Base-by-base conservation (phyloP, 2,329 filamentous ascomycete species). In the Pestalotiopsis sp. region DNA sequence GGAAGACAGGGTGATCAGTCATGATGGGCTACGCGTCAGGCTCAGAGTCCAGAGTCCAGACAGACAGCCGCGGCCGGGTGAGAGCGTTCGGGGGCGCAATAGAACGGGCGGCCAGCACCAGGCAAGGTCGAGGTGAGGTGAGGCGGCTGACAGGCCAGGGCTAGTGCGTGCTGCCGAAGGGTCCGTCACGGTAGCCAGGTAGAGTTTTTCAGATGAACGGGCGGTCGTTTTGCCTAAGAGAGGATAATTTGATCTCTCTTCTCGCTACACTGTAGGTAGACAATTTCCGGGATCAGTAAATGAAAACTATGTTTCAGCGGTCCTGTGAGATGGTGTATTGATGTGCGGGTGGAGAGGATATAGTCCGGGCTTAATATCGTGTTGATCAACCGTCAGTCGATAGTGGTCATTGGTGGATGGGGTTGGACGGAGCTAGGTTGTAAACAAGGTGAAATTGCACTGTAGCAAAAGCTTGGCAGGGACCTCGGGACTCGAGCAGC, bases 1-100 rank as follows among this genome's bases (percentile, higher is more conserved):
- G 87, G 66, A 93, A 80, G 69, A 93, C 83, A 66, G 70, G 67
- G 45, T 20, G 45, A 9, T 52, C 45, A 52, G 13, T 58, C 49
- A 66, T 20, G n/a, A 66, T 36, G 45, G 27, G 27, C 27, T 31
- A 31, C 27, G 27, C 27, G 27, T 31, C 27, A 31, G 27, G 27
- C 27, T 31, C 27, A 31, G 27, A 31, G 27, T 27, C 27, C 27
- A 27, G 27, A 27, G 27, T 31, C 27, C 27, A 31, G 27, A 31
- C 27, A 31, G 27, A 31, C 27, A 31, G 7, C 27, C 27, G 27
- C 27, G 27, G 27, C 27, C 27, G 27, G 27, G 31, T 23, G 57
- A 17, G 57, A 60, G 23, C 39, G 14, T 14, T n/a, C 20, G n/a
- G 20, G 25, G 20, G 41, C 45, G 64, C n/a, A 36, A 23, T 20